A percentile compares a stretch with the other conserved stretches of the same genome.
Conservation (phyloP, 2,329 filamentous ascomycete species). For the Fusarium camptoceras region DNA sequence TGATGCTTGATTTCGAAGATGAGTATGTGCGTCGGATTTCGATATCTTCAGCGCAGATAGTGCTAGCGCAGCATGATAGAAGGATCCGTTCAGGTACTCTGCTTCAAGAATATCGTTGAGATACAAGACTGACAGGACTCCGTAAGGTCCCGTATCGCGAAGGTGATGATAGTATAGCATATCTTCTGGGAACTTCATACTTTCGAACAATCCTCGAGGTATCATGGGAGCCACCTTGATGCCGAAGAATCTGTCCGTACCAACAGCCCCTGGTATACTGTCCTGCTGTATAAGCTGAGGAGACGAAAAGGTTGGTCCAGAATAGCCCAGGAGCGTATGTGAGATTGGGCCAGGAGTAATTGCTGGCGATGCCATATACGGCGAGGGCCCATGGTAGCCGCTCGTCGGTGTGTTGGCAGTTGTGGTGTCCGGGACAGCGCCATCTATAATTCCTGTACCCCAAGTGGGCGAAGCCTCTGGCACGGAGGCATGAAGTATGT, state of each 20-base stretch:
- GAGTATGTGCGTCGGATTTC: neutral
- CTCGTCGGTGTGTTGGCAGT: neutral
- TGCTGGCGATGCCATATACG: neutral
- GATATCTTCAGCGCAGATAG: slow-evolving; percentile 32
- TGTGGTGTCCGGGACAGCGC: neutral
- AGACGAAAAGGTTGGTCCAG: neutral
- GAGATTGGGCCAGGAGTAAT: neutral
- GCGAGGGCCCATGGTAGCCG: neutral
- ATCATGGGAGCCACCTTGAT: slow-evolving; percentile 11
- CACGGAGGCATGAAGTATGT: neutral
- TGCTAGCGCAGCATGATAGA: slow-evolving; percentile 31
- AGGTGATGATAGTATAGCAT: slow-evolving; percentile 38
- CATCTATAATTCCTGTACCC: neutral
- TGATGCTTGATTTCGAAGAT: neutral
- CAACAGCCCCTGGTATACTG: too few species aligned
- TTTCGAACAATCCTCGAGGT: slow-evolving; percentile 16
- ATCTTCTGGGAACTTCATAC: slow-evolving; percentile 31
- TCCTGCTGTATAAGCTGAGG: neutral
- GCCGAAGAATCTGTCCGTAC: neutral
- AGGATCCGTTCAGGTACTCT: slow-evolving; percentile 7
- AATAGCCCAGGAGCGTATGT: neutral
- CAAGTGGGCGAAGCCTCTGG: neutral
- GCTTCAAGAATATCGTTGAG: slow-evolving; percentile 19
- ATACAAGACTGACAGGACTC: slow-evolving; percentile 18
- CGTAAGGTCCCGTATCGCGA: slow-evolving; percentile 15